These are phyloP conservation scores for Eucalyptus pumila DNA, from an alignment of 345 rosid species.

Conservation along the genomic window DNA sequence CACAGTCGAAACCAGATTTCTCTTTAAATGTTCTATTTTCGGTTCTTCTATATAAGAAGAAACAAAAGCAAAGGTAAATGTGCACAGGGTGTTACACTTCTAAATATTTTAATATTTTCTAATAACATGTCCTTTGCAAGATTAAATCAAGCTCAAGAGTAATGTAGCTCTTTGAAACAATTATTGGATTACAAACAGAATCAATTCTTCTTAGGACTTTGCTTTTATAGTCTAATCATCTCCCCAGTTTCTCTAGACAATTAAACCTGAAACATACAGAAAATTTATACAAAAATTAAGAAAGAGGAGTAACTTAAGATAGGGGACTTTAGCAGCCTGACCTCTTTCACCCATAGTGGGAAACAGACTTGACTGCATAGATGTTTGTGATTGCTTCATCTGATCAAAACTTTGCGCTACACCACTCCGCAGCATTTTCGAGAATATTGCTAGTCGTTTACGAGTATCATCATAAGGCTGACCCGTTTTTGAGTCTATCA, in stretches of 20 bases:
- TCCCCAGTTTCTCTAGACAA: neutral
- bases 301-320: neutral
- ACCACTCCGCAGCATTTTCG: conserved; percentile 87
- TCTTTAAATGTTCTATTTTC: neutral
- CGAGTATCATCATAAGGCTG: conserved; percentile 53
- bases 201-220: neutral
- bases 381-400: conserved; percentile 40
- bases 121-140: neutral
- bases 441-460: conserved; percentile 48
- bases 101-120: neutral
- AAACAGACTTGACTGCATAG: conserved; percentile 19
- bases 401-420: conserved; percentile 60
- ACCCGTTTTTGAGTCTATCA: conserved; percentile 67
- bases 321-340: conserved; percentile 16
- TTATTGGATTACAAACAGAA: neutral
- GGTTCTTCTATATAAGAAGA: neutral
- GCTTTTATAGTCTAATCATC: neutral
- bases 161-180: neutral
- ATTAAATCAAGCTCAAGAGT: neutral
- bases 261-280: neutral
- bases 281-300: neutral
- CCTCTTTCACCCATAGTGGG: conserved; percentile 30
- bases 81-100: neutral
- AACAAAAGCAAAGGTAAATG: neutral
- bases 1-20: neutral